Evolutionary conservation across 192 early-diverging fungal species (phyloP).

Genomic region (Kappamyces sp.): DNA sequence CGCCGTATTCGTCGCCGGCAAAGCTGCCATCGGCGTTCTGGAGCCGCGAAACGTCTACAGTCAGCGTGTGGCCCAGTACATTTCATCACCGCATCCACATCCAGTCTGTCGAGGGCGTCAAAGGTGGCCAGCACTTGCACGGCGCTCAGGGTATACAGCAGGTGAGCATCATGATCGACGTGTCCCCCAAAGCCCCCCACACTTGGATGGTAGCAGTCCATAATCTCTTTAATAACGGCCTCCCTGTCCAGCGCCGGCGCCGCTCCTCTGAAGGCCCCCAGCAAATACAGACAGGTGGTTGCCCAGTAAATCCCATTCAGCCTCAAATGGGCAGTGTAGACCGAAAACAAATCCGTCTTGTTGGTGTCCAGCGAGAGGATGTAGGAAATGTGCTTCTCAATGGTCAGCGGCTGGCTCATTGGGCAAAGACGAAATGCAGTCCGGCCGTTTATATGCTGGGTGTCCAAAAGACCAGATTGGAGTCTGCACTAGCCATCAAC

Average conservation of each 20-base stretch:
- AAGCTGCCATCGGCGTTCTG: slow-evolving; percentile 74
- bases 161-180: slow-evolving; percentile 80
- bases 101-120: slow-evolving; percentile 73
- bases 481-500: slow-evolving; percentile 66
- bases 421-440: too few relatives aligned
- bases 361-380: slow-evolving; percentile 1
- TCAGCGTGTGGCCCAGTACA: slow-evolving; percentile 42
- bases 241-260: neutral
- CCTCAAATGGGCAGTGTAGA: neutral
- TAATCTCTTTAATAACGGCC: neutral
- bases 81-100: slow-evolving; percentile 54
- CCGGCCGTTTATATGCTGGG: neutral
- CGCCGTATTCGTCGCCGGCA: slow-evolving; percentile 86
- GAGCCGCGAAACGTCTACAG: slow-evolving; percentile 55
- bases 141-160: slow-evolving; percentile 85
- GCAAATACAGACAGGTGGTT: neutral
- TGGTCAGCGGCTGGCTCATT: neutral
- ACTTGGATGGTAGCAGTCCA: slow-evolving; percentile 1
- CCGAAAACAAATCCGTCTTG: neutral
- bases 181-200: slow-evolving; percentile 88
- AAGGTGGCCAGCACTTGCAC: slow-evolving; percentile 81
- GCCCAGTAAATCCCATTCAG: slow-evolving; percentile 15
- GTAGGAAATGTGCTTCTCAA: slow-evolving; percentile 7
- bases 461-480: slow-evolving; percentile 49
- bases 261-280: neutral